A percentile compares a stretch with the other conserved stretches of the same genome.
These are phyloP conservation scores for Porpolomopsis calyptriformis DNA, from an alignment of 768 basidiomycete species.

Conservation along the genomic window DNA sequence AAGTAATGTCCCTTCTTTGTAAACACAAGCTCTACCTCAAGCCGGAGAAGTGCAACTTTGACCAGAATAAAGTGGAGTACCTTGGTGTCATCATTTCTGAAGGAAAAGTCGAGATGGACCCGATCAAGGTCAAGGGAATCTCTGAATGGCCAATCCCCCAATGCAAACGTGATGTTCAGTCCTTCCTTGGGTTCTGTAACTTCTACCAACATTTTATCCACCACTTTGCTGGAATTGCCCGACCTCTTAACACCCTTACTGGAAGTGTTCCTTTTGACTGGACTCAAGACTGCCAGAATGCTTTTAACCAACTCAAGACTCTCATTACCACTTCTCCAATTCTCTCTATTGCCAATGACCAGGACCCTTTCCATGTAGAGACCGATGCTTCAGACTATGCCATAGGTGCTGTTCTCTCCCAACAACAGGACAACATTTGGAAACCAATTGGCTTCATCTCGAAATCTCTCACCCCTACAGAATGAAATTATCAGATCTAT, in stretches of 20 bases:
- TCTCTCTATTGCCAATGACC: not conserved
- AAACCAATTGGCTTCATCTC: too few relatives aligned
- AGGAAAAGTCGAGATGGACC: constrained; percentile 21
- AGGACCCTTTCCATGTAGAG: not conserved
- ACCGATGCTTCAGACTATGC: constrained; percentile 23
- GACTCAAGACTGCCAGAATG: constrained; percentile 3
- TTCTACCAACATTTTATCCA: constrained; percentile 30
- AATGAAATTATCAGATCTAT: too few relatives aligned
- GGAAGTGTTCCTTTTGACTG: constrained; percentile 17
- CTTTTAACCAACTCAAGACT: constrained; percentile 19
- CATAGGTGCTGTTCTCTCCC: constrained; percentile 19
- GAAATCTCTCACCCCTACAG: too few relatives aligned
- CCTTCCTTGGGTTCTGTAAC: constrained; percentile 28
- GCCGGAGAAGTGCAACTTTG: constrained; percentile 28
- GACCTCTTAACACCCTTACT: constrained; percentile 21
- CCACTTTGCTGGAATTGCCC: constrained; percentile 13
- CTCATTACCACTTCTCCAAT: constrained; percentile 9
- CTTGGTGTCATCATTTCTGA: constrained; percentile 16
- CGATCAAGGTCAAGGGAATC: constrained; percentile 22
- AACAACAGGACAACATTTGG: constrained; percentile 11
- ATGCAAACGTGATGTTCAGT: constrained; percentile 17
- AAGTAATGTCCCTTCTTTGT: constrained; percentile 18
- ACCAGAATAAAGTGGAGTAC: constrained; percentile 16
- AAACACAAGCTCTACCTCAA: constrained; percentile 26
- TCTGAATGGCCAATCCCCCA: constrained; percentile 19